These are phyloP conservation scores for Saccharomyces mikatae DNA, from an alignment of 805 yeast species.

Conservation along the genomic window DNA sequence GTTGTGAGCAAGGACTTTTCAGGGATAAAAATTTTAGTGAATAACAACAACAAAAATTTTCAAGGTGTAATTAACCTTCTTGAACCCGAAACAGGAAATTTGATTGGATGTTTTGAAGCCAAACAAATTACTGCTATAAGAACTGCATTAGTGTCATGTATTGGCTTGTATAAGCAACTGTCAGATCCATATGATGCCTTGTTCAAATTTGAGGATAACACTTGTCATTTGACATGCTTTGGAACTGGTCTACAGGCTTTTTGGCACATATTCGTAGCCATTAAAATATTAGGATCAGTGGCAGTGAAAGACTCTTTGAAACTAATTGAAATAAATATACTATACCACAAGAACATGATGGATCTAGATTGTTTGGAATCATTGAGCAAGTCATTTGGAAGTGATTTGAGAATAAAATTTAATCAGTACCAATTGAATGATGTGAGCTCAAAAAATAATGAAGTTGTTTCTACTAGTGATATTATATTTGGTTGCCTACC, in stretches of 20 bases:
- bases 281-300: conserved; percentile 5
- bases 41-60: conserved; percentile 45
- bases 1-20: conserved; percentile 44
- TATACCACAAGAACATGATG: conserved; percentile 34
- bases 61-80: conserved; percentile 48
- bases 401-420: conserved; percentile 25
- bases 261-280: conserved; percentile 42
- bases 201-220: conserved; percentile 10
- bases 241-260: conserved; percentile 60
- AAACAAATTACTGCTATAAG: conserved; percentile 55
- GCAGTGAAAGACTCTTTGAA: conserved; percentile 15
- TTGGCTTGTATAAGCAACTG: conserved; percentile 11
- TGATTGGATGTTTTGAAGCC: conserved; percentile 50
- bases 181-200: conserved; percentile 29
- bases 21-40: conserved; percentile 50
- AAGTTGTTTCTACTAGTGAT: conserved; percentile 33
- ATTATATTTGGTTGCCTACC: conserved; percentile 58
- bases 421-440: conserved; percentile 23
- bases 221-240: conserved; percentile 33
- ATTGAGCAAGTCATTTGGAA: conserved; percentile 28
- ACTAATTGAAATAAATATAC: conserved; percentile 30
- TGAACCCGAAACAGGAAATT: conserved; percentile 42
- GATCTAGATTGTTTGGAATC: conserved; percentile 40
- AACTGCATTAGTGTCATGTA: conserved; percentile 51
- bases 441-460: conserved; percentile 7